Base-by-base conservation (phyloP, 495 filamentous ascomycete genomes). In the Lophiostoma macrostomum region DNA sequence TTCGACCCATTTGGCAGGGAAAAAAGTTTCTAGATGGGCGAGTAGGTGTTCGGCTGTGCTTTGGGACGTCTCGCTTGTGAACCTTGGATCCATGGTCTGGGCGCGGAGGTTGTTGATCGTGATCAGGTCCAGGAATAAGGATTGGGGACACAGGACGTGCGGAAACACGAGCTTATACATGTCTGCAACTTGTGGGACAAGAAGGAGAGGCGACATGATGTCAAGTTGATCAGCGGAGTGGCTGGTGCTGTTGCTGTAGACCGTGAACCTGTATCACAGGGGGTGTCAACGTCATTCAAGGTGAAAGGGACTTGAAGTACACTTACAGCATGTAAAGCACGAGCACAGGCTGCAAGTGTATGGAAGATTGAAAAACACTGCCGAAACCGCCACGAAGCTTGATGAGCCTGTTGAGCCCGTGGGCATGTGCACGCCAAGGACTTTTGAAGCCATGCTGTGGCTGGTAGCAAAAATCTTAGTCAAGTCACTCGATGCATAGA, bases 371-470 rank as follows among this genome's bases (percentile, higher is more conserved):
- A 27, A 32, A 48, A 3, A 50, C 2, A 1, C 27, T 3, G 16
- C 35, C 35, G 7, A 39, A n/a, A 6, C 53, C 53, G n/a, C 53
- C 53, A 2, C 53, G 53, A 7, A 56, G n/a, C 13, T 34, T 39
- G 25, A 56, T 16, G 1, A 56, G 37, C 16, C 30, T 41, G 5
- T 13, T 13, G 13, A 56, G 19, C 5, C 43, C 53, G 14, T 42
- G 19, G 13, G 31, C 19, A 29, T 56, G 53, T 10, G n/a, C 22
- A 3, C 44, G 53, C 43, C 44, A 56, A 27, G n/a, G n/a, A n/a
- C n/a, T n/a, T 48, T 36, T 1, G 30, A 14, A 13, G 19, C 10
- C 6, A 38, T 47, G 43, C 27, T 49, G 43, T 3, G 44, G 19
- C 53, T 56, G 16, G 2, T 5, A 16, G 12, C 12, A 11, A 3